phyloP scores from a whole-genome alignment of 2,329 filamentous ascomycete genomes.

The Aspergillus hortae region DNA sequence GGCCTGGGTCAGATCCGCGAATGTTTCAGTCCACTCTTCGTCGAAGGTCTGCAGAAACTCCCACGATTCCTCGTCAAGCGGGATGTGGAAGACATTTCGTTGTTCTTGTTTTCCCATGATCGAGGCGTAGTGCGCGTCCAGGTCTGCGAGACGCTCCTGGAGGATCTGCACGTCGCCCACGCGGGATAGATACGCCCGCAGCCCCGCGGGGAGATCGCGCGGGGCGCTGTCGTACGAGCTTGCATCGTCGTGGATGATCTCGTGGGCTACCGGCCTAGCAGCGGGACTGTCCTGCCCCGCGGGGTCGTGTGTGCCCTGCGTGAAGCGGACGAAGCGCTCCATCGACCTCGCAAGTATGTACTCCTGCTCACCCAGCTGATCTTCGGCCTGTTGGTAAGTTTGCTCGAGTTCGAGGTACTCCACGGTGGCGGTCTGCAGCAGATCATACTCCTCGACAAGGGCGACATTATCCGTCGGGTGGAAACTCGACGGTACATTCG shows the following conservation, averaged over 20 bases:
- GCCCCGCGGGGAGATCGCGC: slow-evolving; percentile 8
- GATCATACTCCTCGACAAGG: background rate
- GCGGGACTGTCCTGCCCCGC: too few species aligned
- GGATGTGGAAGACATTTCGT: slow-evolving; percentile 7
- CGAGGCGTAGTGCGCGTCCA: slow-evolving; percentile 17
- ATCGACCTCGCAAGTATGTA: too few species aligned
- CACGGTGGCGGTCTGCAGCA: background rate
- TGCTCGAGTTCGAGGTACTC: too few species aligned
- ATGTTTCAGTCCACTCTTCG: slow-evolving; percentile 15
- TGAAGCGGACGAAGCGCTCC: too few species aligned
- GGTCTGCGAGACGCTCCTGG: slow-evolving; percentile 18
- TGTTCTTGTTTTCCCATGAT: slow-evolving; percentile 14
- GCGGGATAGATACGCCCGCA: slow-evolving; percentile 18
- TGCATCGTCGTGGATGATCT: background rate
- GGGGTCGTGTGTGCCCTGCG: too few species aligned
- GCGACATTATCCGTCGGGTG: background rate
- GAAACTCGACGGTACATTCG: background rate
- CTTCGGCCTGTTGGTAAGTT: too few species aligned
- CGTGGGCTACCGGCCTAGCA: background rate
- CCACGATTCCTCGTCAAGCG: slow-evolving; percentile 19
- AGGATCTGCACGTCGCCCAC: slow-evolving; percentile 22
- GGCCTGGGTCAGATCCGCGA: slow-evolving; percentile 18
- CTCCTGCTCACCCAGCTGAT: too few species aligned
- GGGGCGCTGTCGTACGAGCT: slow-evolving; percentile 1
- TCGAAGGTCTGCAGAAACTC: slow-evolving; percentile 23